These are phyloP conservation scores for Ganoderma lingzhi DNA, from an alignment of 1,284 basidiomycete species.

Conservation along the genomic window DNA sequence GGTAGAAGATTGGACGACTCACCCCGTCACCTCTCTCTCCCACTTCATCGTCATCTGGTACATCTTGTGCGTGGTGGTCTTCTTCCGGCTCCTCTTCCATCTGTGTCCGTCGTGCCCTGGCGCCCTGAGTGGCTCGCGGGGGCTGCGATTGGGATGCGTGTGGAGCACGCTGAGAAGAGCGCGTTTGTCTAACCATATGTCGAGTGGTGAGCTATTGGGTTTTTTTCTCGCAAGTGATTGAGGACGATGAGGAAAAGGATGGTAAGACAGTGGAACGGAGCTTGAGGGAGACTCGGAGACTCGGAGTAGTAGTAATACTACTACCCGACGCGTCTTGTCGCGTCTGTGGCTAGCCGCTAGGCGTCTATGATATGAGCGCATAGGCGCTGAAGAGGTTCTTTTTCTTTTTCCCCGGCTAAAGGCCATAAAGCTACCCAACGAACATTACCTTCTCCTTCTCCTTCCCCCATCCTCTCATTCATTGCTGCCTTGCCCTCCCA, in stretches of 20 bases:
- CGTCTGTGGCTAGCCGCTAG: neutral
- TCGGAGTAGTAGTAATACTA: too few species aligned
- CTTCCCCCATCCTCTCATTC: neutral
- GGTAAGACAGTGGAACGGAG: neutral
- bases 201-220: neutral
- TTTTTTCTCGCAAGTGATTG: neutral
- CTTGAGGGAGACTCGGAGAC: too few species aligned
- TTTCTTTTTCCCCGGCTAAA: neutral
- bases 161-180: neutral
- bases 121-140: neutral
- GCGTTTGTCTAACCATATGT: neutral
- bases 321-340: neutral
- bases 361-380: neutral
- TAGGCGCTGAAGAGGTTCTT: neutral
- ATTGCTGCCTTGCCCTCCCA: neutral
- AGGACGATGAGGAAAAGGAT: neutral
- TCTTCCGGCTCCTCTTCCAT: conserved; percentile 36
- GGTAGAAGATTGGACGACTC: neutral
- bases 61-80: conserved; percentile 29
- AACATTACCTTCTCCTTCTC: neutral
- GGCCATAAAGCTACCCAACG: too few species aligned
- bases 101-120: neutral
- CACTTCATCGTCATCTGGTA: conserved; percentile 38
- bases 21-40: conserved; percentile 40
- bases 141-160: neutral